These are phyloP conservation scores for Jatropha curcas DNA, from an alignment of 345 rosid genomes.

Conservation along the genomic window DNA sequence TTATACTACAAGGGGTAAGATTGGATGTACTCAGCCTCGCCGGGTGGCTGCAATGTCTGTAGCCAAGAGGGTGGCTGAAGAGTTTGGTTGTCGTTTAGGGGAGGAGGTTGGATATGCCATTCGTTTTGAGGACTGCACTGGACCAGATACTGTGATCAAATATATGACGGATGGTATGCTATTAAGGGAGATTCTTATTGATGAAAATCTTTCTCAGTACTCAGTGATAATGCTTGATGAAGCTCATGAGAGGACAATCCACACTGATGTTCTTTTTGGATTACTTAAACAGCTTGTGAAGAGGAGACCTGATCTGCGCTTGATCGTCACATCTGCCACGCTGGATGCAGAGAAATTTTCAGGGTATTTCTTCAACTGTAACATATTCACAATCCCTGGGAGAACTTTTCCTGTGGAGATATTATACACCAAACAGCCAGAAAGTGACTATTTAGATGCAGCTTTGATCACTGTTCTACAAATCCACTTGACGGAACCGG, in stretches of 20 bases:
- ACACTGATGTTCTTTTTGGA: constrained; percentile 81
- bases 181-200: constrained; percentile 69
- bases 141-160: constrained; percentile 89
- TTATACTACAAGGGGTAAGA: constrained; percentile 74
- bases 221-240: constrained; percentile 75
- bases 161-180: constrained; percentile 92
- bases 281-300: constrained; percentile 65
- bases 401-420: constrained; percentile 88
- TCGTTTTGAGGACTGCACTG: constrained; percentile 84
- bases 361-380: constrained; percentile 76
- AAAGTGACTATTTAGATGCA: constrained; percentile 81
- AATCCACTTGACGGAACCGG: constrained; percentile 86
- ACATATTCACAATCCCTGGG: constrained; percentile 85
- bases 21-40: constrained; percentile 90
- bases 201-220: constrained; percentile 64
- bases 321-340: constrained; percentile 83
- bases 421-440: constrained; percentile 76
- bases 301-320: constrained; percentile 68
- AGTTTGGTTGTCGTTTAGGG: constrained; percentile 85
- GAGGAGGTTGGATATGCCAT: constrained; percentile 92
- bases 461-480: constrained; percentile 73
- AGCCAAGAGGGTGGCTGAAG: constrained; percentile 90
- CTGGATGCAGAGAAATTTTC: constrained; percentile 87
- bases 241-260: constrained; percentile 80
- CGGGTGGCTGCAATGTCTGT: constrained; percentile 91